These are phyloP conservation scores for Drechmeria coniospora DNA, from an alignment of 2,329 filamentous ascomycete genomes.

Conservation along the genomic window DNA sequence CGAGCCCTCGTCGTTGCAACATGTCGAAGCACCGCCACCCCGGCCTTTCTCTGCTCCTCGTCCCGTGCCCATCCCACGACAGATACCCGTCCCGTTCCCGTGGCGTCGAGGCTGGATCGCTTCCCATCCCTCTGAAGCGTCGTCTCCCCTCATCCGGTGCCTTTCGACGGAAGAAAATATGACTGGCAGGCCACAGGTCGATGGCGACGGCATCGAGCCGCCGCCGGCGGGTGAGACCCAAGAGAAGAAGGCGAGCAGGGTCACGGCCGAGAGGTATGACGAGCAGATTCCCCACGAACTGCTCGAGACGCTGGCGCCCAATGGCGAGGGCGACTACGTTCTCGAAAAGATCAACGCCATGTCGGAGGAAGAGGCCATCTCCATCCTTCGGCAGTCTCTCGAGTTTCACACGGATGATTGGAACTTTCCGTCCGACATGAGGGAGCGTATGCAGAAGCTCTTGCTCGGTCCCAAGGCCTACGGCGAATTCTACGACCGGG, in stretches of 20 bases:
- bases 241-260: slow-evolving; percentile 1
- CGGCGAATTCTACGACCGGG: slow-evolving; percentile 24
- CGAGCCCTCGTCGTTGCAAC: no score
- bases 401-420: slow-evolving; percentile 26
- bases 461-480: slow-evolving; percentile 22
- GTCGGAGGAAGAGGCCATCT: slow-evolving; percentile 25
- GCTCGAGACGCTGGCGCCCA: slow-evolving; percentile 25
- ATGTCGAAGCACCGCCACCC: no score
- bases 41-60: no score
- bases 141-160: no score
- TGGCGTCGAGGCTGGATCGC: no score
- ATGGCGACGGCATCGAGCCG: slow-evolving; percentile 1
- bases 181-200: neutral
- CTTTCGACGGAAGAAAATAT: no score
- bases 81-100: no score
- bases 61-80: no score
- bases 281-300: slow-evolving; percentile 23
- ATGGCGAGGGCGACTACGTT: slow-evolving; percentile 23
- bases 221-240: neutral
- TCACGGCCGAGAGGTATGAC: slow-evolving; percentile 6
- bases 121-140: no score
- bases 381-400: slow-evolving; percentile 21
- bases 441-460: slow-evolving; percentile 22
- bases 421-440: slow-evolving; percentile 28
- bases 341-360: slow-evolving; percentile 25